Conservation (phyloP, 2,329 filamentous ascomycete species). For the Aureobasidium sp. region DNA sequence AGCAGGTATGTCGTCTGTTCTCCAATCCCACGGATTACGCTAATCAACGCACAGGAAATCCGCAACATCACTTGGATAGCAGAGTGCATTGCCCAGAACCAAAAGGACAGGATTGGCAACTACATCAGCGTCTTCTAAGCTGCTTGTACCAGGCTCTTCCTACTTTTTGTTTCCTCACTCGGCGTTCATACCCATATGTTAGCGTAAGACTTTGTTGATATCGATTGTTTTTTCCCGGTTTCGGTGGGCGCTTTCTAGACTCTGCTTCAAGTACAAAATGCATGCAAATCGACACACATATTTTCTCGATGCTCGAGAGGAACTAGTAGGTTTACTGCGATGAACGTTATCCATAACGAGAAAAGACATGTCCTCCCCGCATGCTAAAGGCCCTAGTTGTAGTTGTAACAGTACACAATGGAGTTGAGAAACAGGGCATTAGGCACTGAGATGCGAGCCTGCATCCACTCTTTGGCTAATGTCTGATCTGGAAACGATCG, state of each 20-base stretch:
- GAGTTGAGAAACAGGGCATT: too few relatives aligned
- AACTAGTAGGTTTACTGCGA: neutral
- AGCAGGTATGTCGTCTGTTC: slow-evolving; percentile 60
- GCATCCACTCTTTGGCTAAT: neutral
- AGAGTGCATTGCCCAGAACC: slow-evolving; percentile 98
- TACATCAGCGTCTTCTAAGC: slow-evolving; percentile 90
- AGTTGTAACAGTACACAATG: neutral
- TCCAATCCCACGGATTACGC: neutral
- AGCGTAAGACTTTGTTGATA: slow-evolving; percentile 14
- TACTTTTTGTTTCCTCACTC: neutral
- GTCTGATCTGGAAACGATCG: neutral
- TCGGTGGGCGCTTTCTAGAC: neutral
- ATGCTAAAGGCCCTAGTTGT: neutral
- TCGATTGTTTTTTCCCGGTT: neutral
- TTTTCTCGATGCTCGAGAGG: neutral
- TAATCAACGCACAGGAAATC: slow-evolving; percentile 63
- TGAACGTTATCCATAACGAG: too few relatives aligned
- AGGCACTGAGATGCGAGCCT: neutral
- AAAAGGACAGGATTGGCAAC: slow-evolving; percentile 97
- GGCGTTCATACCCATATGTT: slow-evolving; percentile 16
- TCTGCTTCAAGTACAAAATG: slow-evolving; percentile 6
- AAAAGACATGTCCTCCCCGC: too few relatives aligned
- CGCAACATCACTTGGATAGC: slow-evolving; percentile 99
- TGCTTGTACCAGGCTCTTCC: neutral
- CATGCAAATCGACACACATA: neutral